A percentile compares a stretch with the other conserved stretches of the same genome.
phyloP scores from a whole-genome alignment of 179 eudicot species.

The Corrigiola litoralis region DNA sequence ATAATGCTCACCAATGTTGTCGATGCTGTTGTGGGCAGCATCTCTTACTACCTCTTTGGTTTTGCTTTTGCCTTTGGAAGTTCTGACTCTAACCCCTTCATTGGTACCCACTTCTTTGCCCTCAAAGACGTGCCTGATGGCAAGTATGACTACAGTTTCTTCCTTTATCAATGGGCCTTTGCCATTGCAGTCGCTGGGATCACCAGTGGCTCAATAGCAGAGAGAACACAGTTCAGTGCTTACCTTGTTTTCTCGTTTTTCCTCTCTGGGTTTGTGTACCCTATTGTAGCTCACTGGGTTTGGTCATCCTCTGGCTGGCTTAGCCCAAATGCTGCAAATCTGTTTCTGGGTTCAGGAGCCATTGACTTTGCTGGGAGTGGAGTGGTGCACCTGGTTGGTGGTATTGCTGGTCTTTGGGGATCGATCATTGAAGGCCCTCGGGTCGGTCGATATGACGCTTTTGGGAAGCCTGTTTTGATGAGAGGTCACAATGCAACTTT shows the following conservation, averaged over 20 bases:
- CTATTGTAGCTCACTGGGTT: slow-evolving; percentile 32
- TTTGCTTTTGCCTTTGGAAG: slow-evolving; percentile 77
- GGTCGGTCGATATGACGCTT: slow-evolving; percentile 69
- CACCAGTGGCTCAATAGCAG: slow-evolving; percentile 84
- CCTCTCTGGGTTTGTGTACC: slow-evolving; percentile 49
- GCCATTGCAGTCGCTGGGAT: slow-evolving; percentile 83
- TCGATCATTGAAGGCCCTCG: slow-evolving; percentile 61
- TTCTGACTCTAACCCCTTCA: slow-evolving; percentile 50
- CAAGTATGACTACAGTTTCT: slow-evolving; percentile 55
- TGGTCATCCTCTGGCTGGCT: slow-evolving; percentile 30
- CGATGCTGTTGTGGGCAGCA: slow-evolving; percentile 69
- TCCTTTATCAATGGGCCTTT: slow-evolving; percentile 83
- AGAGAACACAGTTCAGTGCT: slow-evolving; percentile 72
- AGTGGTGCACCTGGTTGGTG: slow-evolving; percentile 74
- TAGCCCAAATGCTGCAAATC: slow-evolving; percentile 6
- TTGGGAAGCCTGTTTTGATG: slow-evolving; percentile 25
- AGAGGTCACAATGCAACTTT: slow-evolving; percentile 31
- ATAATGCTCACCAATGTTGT: slow-evolving; percentile 76
- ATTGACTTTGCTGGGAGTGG: slow-evolving; percentile 85
- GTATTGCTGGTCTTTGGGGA: slow-evolving; percentile 71
- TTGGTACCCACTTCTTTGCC: slow-evolving; percentile 55
- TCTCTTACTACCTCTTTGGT: slow-evolving; percentile 70
- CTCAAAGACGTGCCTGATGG: slow-evolving; percentile 46
- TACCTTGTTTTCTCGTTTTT: slow-evolving; percentile 64
- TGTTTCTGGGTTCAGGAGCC: slow-evolving; percentile 58